Evolutionary conservation across 768 basidiomycete genomes (phyloP), one percentile per base, ranked within the genome.

Genomic region (Boletus sp.): DNA sequence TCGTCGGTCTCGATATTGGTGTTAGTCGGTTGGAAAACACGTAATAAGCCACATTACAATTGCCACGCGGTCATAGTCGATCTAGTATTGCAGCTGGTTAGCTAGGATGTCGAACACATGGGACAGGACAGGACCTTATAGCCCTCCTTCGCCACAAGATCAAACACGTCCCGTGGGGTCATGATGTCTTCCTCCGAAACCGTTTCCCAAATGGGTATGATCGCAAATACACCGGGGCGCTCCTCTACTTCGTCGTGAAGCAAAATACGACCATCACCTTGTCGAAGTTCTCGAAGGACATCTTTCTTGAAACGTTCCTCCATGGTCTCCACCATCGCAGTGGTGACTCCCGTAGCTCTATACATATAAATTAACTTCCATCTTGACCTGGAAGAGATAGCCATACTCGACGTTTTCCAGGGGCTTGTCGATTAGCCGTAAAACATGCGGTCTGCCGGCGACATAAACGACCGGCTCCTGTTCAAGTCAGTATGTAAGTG

Each of bases 191-290:
- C 78, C 56, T 90, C 86, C 2, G 80, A 76, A 3, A 96, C 87
- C 2, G 83, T 85, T 73, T 98, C 95, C 96, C 95, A 99, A 47
- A 94, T 85, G 1, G 97, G 95, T 37, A 97, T 87, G 61, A 99
- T 90, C 10, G 87, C 81, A 72, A 94, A 98, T 1, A 84, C 80
- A 2, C 95, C 95, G 1, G 94, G 91, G 39, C 89, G 81, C 53
- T 96, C 94, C 71, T 97, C 95, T 7, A 97, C 84, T 74, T 99
- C 96, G 64, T 98, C 96, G 61, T 98, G 97, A 2, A 98, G 80
- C 1, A 99, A 76, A 41, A 99, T 84, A 28, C 91, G 83, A 4
- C 94, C 94, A 60, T 67, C 66, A 36, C 83, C 83, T 32, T 78
- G 75, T 41, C 79, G 78, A n/a, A 95, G 77, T 73, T 99, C 97